A percentile compares a stretch with the other conserved stretches of the same genome.
These are phyloP conservation scores for Byssothecium circinans DNA, from an alignment of 2,329 filamentous ascomycete genomes.

Conservation along the genomic window DNA sequence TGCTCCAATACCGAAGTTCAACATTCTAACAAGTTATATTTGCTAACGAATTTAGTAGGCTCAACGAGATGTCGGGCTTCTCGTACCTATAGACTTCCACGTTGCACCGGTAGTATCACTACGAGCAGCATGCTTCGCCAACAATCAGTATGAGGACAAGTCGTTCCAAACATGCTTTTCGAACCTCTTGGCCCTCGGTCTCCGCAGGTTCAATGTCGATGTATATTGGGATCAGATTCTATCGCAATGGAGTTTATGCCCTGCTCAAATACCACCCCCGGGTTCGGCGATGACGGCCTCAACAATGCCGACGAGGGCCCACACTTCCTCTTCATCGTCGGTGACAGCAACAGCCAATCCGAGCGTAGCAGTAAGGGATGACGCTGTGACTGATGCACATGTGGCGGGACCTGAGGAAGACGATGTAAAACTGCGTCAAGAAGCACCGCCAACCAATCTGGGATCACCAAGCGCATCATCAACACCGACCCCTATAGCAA, in stretches of 20 bases:
- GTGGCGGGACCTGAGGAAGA: slow-evolving; percentile 1
- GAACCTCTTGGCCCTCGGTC: slow-evolving; percentile 63
- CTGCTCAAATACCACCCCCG: slow-evolving; percentile 53
- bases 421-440: not conserved
- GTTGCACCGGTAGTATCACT: slow-evolving; percentile 60
- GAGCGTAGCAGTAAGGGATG: not conserved
- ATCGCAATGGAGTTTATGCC: slow-evolving; percentile 62
- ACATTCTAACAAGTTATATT: not conserved
- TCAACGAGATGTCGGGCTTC: slow-evolving; percentile 62
- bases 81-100: slow-evolving; percentile 65
- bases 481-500: slow-evolving; percentile 1
- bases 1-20: not conserved
- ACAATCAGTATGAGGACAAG: slow-evolving; percentile 56
- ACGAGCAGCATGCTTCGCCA: slow-evolving; percentile 60
- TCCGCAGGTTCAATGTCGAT: slow-evolving; percentile 61
- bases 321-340: not conserved
- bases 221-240: slow-evolving; percentile 64
- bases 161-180: slow-evolving; percentile 60
- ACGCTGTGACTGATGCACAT: not conserved
- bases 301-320: not conserved
- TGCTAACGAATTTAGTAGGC: slow-evolving; percentile 48
- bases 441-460: slow-evolving; percentile 6
- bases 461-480: not conserved
- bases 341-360: not conserved
- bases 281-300: slow-evolving; percentile 10